Evolutionary conservation across 257 asterid species (phyloP).

Genomic region (Solanum pimpinellifolium): DNA sequence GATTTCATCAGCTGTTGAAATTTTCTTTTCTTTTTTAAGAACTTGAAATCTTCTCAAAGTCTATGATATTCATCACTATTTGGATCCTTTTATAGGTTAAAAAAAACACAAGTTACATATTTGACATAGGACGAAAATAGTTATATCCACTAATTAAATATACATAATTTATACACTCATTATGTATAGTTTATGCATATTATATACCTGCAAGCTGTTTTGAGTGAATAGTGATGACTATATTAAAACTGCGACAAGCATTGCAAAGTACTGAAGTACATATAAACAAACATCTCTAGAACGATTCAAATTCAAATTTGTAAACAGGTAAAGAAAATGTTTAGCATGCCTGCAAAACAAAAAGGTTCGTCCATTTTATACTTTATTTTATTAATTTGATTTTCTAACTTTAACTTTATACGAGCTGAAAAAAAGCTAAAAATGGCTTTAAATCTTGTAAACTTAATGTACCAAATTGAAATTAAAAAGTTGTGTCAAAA

Average conservation of each 20-base stretch:
- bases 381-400: no score
- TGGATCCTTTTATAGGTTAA: not conserved
- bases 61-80: not conserved
- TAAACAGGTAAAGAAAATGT: not conserved
- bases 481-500: no score
- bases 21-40: not conserved
- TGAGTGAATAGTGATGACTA: not conserved
- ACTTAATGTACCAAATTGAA: not conserved
- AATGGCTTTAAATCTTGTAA: fast-evolving
- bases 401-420: fast-evolving
- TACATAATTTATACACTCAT: not conserved
- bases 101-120: not conserved
- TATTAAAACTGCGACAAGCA: not conserved
- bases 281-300: not conserved
- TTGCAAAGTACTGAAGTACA: not conserved
- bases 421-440: no score
- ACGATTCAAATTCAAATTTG: not conserved
- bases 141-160: not conserved
- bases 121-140: not conserved
- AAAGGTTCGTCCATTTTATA: not conserved
- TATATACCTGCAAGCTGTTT: not conserved
- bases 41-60: not conserved
- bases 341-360: not conserved
- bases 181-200: not conserved
- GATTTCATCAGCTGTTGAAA: not conserved